Evolutionary conservation across 2,329 filamentous ascomycete species (phyloP).

Genomic region (Exophiala phaeomuriformis): DNA sequence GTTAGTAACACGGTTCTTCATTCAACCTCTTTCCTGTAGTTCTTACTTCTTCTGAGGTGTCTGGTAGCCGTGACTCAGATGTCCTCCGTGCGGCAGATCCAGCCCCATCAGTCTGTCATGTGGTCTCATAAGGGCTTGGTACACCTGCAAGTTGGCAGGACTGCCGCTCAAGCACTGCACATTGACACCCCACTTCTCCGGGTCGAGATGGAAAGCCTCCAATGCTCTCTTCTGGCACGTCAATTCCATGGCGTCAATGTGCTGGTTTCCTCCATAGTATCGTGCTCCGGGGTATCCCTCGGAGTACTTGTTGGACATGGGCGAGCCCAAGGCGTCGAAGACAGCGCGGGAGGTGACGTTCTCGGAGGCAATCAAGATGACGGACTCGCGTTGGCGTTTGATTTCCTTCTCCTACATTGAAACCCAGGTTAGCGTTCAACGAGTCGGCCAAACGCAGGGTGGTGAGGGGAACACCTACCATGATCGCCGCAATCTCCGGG

Average conservation of each 20-base stretch:
- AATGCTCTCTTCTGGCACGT: conserved; percentile 86
- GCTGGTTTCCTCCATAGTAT: conserved; percentile 95
- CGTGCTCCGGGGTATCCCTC: conserved; percentile 94
- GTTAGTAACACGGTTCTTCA: not conserved
- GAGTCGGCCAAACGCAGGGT: no score
- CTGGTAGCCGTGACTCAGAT: conserved; percentile 96
- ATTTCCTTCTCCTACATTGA: conserved; percentile 62
- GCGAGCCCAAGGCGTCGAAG: conserved; percentile 81
- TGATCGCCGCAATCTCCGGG: conserved; percentile 90
- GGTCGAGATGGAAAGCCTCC: conserved; percentile 74
- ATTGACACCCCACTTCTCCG: conserved; percentile 92
- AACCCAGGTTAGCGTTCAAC: not conserved
- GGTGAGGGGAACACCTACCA: conserved; percentile 55
- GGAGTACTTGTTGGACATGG: conserved; percentile 99
- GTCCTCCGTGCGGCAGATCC: conserved; percentile 87
- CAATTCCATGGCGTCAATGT: conserved; percentile 83
- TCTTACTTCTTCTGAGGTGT: conserved; percentile 74
- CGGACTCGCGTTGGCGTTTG: conserved; percentile 91
- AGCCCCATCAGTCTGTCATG: conserved; percentile 97
- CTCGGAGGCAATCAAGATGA: conserved; percentile 92
- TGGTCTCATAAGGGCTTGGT: conserved; percentile 90
- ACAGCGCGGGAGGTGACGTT: conserved; percentile 94
- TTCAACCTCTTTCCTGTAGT: not conserved
- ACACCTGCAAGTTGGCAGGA: conserved; percentile 71
- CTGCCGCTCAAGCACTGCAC: conserved; percentile 81